Evolutionary conservation across 2,329 filamentous ascomycete genomes (phyloP).

Genomic region (Sporothrix variecibatus): DNA sequence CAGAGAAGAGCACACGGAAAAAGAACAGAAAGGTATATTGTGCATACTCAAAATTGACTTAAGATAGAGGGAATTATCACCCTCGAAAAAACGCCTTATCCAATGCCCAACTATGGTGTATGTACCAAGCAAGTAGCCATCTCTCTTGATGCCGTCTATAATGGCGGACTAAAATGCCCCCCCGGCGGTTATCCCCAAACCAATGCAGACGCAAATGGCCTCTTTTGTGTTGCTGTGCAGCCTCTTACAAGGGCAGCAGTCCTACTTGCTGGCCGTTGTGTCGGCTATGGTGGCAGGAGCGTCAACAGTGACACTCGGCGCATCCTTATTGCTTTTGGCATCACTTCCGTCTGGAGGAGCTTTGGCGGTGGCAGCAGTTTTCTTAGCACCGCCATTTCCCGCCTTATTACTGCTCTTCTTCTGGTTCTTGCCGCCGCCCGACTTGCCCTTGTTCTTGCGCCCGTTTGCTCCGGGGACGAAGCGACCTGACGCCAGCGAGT

Average conservation of each 20-base stretch:
- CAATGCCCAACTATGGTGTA: not conserved
- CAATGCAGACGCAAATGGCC: not conserved
- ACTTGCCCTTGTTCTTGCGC: constrained; percentile 36
- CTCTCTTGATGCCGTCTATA: not conserved
- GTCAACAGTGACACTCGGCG: not conserved
- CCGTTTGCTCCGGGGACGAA: constrained; percentile 24
- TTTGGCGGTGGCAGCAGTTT: not conserved
- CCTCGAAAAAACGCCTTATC: not conserved
- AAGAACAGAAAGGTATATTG: not conserved
- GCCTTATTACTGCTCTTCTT: not conserved
- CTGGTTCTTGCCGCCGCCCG: constrained; percentile 19
- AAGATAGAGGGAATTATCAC: too few species aligned
- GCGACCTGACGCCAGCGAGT: constrained; percentile 42
- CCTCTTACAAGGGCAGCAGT: not conserved
- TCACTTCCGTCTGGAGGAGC: not conserved
- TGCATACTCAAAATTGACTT: not conserved
- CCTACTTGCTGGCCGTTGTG: not conserved
- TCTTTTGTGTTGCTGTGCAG: not conserved
- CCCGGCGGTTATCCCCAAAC: too few species aligned
- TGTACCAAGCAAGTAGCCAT: not conserved
- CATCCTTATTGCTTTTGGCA: not conserved
- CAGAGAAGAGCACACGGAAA: too few species aligned
- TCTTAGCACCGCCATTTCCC: not conserved
- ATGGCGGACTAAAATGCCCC: not conserved
- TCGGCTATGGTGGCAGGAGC: not conserved